These are phyloP conservation scores for Monilinia laxa DNA, from an alignment of 2,329 filamentous ascomycete genomes.

Conservation along the genomic window DNA sequence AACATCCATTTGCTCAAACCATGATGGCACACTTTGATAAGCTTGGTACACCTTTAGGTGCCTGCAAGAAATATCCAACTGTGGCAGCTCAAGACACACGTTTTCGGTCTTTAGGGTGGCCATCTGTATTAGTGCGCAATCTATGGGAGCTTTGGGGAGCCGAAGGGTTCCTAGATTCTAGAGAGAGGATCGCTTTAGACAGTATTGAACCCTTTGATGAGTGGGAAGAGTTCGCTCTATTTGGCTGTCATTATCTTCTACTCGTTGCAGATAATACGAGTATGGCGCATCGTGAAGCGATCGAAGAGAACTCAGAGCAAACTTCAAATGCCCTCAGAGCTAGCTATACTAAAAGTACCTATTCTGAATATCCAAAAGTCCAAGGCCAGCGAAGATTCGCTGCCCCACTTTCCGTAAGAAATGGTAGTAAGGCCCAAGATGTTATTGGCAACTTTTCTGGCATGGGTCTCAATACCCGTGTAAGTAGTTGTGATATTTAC, in stretches of 20 bases:
- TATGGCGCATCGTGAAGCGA: background rate
- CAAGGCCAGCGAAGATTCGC: slow-evolving; percentile 60
- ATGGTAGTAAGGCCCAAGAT: slow-evolving; percentile 41
- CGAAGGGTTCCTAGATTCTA: slow-evolving; percentile 59
- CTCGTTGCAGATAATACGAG: slow-evolving; percentile 54
- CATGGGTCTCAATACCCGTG: slow-evolving; percentile 44
- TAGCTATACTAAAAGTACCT: slow-evolving; percentile 34
- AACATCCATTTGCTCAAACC: slow-evolving; percentile 80
- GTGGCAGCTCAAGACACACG: slow-evolving; percentile 64
- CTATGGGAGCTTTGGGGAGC: slow-evolving; percentile 84
- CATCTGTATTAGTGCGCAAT: slow-evolving; percentile 59
- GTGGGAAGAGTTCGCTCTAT: slow-evolving; percentile 91
- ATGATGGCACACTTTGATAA: slow-evolving; percentile 86
- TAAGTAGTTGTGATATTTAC: slow-evolving; percentile 50
- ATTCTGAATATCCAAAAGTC: slow-evolving; percentile 43
- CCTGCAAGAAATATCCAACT: slow-evolving; percentile 67
- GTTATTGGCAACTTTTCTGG: slow-evolving; percentile 39
- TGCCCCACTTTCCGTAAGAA: slow-evolving; percentile 48
- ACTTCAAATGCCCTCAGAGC: background rate
- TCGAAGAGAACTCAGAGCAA: background rate
- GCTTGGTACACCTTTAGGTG: slow-evolving; percentile 73
- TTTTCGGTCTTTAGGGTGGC: slow-evolving; percentile 70
- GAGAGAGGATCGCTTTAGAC: slow-evolving; percentile 64
- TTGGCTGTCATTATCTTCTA: slow-evolving; percentile 80
- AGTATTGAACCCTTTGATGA: slow-evolving; percentile 84